Evolutionary conservation across 495 filamentous ascomycete species (phyloP), one percentile per base, ranked within the genome.

Genomic region (Articulospora tetracladia): DNA sequence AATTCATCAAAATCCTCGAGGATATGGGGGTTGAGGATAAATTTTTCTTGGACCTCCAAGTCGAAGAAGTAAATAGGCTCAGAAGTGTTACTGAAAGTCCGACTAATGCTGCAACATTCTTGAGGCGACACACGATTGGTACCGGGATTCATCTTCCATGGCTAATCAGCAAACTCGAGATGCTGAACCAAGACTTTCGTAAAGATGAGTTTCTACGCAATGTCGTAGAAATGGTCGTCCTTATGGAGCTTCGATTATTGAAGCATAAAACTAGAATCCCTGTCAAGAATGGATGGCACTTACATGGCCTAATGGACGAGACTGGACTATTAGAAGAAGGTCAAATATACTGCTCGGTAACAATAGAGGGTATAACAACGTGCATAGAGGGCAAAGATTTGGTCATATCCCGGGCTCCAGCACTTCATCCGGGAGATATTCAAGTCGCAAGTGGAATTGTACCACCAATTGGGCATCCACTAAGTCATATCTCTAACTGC

Each of bases 241-340:
- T 93, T 1, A 75, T 73, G 12, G 78, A 86, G 56, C 74, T 94
- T 2, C 81, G 88, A 8, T 74, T 86, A 11, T 71, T 95, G 24
- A 95, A 93, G 67, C 79, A 93, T 72, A 83, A 82, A 51, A 81
- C 87, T 1, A 81, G 88, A 1, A 93, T 94, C 39, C 85, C 78
- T 0, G 79, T 95, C 1, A 64, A 75, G 1, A 57, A 85, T 15
- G 91, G 59, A 15, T 46, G 17, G 26, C 24, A 19, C 25, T 71
- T 93, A 0, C 90, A 86, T 61, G 91, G 91, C 2, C 76, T 94
- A 28, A 88, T 94, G 82, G 91, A 95, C 60, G 91, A 95, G 70
- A 91, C 87, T 0, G 82, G 80, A 0, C 74, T 74, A 41, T 72
- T 95, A 2, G 59, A 82, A 39, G 88, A 89, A 65, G 82, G 82